Evolutionary conservation across 2,329 filamentous ascomycete genomes (phyloP), one percentile per base, ranked within the genome.

Genomic region (Aspergillus awamori): DNA sequence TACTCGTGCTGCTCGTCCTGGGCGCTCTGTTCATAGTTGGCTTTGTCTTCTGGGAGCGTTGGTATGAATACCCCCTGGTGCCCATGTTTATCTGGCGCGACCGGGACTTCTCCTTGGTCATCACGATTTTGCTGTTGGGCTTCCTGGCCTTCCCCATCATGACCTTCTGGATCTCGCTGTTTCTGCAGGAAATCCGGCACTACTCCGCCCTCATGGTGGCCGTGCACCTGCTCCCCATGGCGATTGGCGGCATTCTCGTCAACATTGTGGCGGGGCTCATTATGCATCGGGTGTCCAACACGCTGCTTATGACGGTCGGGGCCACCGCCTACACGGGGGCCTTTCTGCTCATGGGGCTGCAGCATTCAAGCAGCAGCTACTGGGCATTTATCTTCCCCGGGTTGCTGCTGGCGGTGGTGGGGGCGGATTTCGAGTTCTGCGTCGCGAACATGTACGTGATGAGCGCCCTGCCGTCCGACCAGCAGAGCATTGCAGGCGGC

Each of bases 371-470:
- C 8, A 82, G 82, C 58, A 81, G 78, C 17, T 90, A 90, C 71
- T 91, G 88, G 88, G 83, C 83, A 0, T 86, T 88, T 62, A 81
- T 84, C 5, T 90, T 90, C 69, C 86, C 87, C 0, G 82, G 82
- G 0, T 74, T 89, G 41, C 74, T 87, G 15, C 73, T 90, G 26
- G 82, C 83, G 22, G 87, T 90, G 1, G 77, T 89, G 4, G 88
- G 88, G 1, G 87, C 87, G 0, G 89, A 90, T 69, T 83, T 91
- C 36, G 84, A 90, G 60, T 90, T 90, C 72, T 89, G 89, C 62
- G 87, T 90, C 22, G 84, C 85, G 3, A 90, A 91, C 67, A 88
- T 90, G 83, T 90, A 90, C 65, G 87, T 90, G 57, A 85, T 89
- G 80, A 87, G 85, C 4, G 85, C 85, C 0, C 82, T 90, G 56